phyloP scores from a whole-genome alignment of 768 basidiomycete species.

The Sporobolomyces phaffii region DNA sequence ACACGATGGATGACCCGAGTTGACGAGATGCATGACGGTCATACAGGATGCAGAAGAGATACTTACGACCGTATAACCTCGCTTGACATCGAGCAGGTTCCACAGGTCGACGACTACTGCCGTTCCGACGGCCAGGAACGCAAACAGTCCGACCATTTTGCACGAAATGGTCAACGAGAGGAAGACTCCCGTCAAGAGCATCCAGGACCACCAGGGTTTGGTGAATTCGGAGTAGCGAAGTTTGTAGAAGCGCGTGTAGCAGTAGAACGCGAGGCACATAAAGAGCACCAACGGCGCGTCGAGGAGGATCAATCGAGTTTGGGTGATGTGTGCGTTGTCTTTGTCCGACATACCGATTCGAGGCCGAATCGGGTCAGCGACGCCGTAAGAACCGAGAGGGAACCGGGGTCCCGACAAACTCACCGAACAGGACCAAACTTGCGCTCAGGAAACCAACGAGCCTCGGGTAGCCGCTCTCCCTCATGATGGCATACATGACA shows the following conservation, averaged over 20 bases:
- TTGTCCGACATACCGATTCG: background rate
- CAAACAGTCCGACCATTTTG: slow-evolving; percentile 93
- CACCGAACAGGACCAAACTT: slow-evolving; percentile 76
- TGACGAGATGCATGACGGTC: background rate
- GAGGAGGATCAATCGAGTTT: slow-evolving; percentile 91
- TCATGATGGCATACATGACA: slow-evolving; percentile 91
- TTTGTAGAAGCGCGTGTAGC: slow-evolving; percentile 90
- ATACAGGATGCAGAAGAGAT: background rate
- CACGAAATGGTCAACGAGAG: slow-evolving; percentile 96
- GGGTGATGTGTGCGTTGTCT: slow-evolving; percentile 95
- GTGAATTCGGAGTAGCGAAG: slow-evolving; percentile 85
- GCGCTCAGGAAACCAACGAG: slow-evolving; percentile 87
- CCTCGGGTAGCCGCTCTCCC: slow-evolving; percentile 92
- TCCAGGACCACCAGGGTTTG: slow-evolving; percentile 89
- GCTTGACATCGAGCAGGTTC: slow-evolving; percentile 80
- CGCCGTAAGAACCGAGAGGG: background rate
- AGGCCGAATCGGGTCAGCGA: accelerated
- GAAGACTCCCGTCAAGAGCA: slow-evolving; percentile 78
- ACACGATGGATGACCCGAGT: background rate
- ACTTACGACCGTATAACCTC: slow-evolving; percentile 68
- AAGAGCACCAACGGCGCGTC: slow-evolving; percentile 93
- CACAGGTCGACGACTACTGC: slow-evolving; percentile 91
- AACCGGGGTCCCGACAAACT: slow-evolving; percentile 42
- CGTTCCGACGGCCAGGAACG: slow-evolving; percentile 77
- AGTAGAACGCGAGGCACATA: slow-evolving; percentile 86